Percentiles rank a stretch among this genome's conserved stretches.
Conservation (phyloP, 2,329 filamentous ascomycete species). For the Rutstroemia sp. region DNA sequence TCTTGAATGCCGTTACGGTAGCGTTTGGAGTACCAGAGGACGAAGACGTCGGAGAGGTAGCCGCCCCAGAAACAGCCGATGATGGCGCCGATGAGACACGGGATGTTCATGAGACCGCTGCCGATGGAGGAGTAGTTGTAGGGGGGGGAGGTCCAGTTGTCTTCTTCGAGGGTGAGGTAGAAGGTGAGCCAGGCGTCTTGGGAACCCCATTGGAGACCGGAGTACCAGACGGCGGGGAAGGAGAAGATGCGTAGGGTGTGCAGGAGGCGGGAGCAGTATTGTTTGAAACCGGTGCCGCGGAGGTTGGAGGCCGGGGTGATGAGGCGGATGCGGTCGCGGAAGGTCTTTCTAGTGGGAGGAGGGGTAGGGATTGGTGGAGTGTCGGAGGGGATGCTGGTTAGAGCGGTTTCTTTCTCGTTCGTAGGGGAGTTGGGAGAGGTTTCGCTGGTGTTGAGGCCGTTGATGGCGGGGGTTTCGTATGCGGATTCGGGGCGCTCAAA, state of each 20-base stretch:
- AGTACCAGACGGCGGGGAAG: constrained; percentile 50
- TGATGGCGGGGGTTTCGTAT: constrained; percentile 28
- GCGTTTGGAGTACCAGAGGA: constrained; percentile 36
- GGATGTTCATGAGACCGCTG: constrained; percentile 51
- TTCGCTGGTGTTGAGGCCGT: constrained; percentile 14
- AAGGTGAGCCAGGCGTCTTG: constrained; percentile 55
- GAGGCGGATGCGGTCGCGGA: constrained; percentile 46
- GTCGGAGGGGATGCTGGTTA: constrained; percentile 8
- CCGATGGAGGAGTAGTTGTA: constrained; percentile 48
- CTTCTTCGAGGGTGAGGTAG: constrained; percentile 50
- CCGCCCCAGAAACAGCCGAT: constrained; percentile 51
- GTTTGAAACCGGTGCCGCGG: constrained; percentile 43
- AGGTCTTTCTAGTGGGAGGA: constrained; percentile 33
- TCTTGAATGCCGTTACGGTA: constrained; percentile 30
- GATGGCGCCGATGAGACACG: constrained; percentile 45
- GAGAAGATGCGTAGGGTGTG: constrained; percentile 50
- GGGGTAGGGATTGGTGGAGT: constrained; percentile 3
- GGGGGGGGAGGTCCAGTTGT: constrained; percentile 45
- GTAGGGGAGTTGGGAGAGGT: background rate
- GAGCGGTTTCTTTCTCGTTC: constrained; percentile 12
- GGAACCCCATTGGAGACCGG: constrained; percentile 51
- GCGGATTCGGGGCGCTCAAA: constrained; percentile 36
- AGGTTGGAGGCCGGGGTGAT: constrained; percentile 50
- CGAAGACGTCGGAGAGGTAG: constrained; percentile 48
- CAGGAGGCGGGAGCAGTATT: constrained; percentile 45